These are phyloP conservation scores for Marvania coccoides DNA, from an alignment of 139 green algal genomes.

Conservation along the genomic window DNA sequence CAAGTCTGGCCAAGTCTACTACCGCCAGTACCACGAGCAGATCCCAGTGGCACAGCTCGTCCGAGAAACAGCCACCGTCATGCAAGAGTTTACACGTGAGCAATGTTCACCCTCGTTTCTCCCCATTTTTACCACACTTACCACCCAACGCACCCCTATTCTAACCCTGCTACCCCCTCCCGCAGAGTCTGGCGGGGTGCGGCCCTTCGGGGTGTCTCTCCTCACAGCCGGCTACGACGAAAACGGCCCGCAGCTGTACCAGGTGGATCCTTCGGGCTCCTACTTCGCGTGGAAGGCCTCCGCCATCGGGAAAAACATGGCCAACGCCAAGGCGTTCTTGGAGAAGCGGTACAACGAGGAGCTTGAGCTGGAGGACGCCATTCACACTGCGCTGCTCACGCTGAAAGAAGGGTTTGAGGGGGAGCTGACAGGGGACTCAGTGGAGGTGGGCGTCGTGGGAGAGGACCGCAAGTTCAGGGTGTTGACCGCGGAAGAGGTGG, in stretches of 20 bases:
- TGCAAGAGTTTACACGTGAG: constrained; percentile 99
- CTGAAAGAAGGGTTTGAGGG: constrained; percentile 99
- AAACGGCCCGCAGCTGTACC: constrained; percentile 95
- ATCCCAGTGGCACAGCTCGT: constrained; percentile 97
- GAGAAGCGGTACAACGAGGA: constrained; percentile 96
- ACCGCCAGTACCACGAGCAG: constrained; percentile 88
- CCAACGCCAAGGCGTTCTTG: constrained; percentile 90
- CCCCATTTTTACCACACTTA: not conserved
- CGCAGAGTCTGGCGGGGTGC: constrained; percentile 87
- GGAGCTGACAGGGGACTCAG: constrained; percentile 71
- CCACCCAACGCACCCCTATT: not conserved
- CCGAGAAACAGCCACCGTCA: constrained; percentile 92
- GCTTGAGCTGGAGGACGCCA: constrained; percentile 96
- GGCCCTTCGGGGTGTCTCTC: constrained; percentile 96
- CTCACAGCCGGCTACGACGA: constrained; percentile 93
- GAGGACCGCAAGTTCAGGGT: constrained; percentile 89
- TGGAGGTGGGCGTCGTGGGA: constrained; percentile 86
- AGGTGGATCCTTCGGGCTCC: constrained; percentile 92
- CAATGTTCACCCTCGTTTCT: not conserved
- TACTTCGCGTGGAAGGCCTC: constrained; percentile 98
- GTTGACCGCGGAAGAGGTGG: constrained; percentile 81
- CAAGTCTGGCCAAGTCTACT: constrained; percentile 84
- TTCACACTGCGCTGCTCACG: constrained; percentile 97
- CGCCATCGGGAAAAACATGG: constrained; percentile 99
- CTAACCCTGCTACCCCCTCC: not conserved